Evolutionary conservation across 2,329 filamentous ascomycete genomes (phyloP), one percentile per base, ranked within the genome.

Genomic region (Ophiocordyceps robertsii): DNA sequence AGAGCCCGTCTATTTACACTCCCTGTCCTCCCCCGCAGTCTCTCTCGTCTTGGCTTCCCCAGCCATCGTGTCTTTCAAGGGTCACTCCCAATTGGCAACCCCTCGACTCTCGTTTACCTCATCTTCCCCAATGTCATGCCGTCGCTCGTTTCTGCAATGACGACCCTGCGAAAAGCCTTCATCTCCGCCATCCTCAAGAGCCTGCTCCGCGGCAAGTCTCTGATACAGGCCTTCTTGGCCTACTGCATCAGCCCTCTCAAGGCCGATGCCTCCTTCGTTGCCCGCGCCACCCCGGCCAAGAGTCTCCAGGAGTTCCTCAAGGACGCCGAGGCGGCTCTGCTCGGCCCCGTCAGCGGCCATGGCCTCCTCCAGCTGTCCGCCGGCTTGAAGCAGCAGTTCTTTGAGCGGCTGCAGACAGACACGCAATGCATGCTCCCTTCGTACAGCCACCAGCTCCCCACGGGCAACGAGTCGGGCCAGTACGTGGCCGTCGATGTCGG

Each of bases 401-500:
- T 68, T 37, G 64, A 73, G 37, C 67, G 69, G 32, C 58, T 80
- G 43, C 57, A 68, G 47, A 64, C 62, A 29, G 70, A 76, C 52
- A 59, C 67, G 46, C 65, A 70, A 46, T 78, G 70, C 55, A 82
- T 81, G 77, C 66, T 82, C 17, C 77, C 77, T 2, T 80, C 77
- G 12, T 82, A 78, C 62, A 81, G 73, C 62, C 72, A 79, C 50
- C 70, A 75, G 49, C 64, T 83, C 6, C 79, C 79, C 1, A 68
- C 61, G n/a, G 79, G 79, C 41, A 56, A 64, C 38, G 79, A 82
- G 53, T 57, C 54, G 37, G 79, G 79, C 24, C 70, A 68, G 41
- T 82, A 70, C 54, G 62, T 83, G 42, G 75, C 77, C 19, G 63
- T 82, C 32, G 80, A 84, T 55, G 75, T 84, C n/a, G 80, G 80